These are phyloP conservation scores for Talaromyces rugulosus DNA, from an alignment of 2,329 filamentous ascomycete species.

Conservation along the genomic window DNA sequence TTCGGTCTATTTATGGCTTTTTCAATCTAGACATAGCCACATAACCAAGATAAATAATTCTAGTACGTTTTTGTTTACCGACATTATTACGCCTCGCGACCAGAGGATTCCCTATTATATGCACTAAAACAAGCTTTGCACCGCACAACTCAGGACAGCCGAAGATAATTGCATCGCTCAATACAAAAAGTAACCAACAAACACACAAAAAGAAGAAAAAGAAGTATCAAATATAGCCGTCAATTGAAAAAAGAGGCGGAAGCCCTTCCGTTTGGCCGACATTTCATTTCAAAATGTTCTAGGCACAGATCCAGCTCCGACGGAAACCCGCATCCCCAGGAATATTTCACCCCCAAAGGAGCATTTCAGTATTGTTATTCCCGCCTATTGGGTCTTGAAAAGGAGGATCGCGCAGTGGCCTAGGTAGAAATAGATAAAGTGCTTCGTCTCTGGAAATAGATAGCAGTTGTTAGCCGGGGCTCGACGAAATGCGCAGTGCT, in stretches of 20 bases:
- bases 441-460: slow-evolving; percentile 77
- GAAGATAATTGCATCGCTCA: slow-evolving; percentile 1
- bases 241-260: neutral
- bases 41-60: neutral
- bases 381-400: slow-evolving; percentile 86
- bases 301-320: neutral
- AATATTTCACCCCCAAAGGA: neutral
- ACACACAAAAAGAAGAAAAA: neutral
- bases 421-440: slow-evolving; percentile 99
- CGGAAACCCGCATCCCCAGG: neutral
- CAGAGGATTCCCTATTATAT: neutral
- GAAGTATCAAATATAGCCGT: neutral
- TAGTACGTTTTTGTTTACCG: neutral
- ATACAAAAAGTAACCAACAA: neutral
- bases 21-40: neutral
- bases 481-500: neutral
- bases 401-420: slow-evolving; percentile 96
- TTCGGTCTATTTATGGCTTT: neutral
- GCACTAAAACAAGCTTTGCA: neutral
- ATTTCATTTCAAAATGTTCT: neutral
- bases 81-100: neutral
- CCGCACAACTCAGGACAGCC: neutral
- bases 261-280: neutral
- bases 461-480: neutral
- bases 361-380: neutral